Evolutionary conservation across 108 stramenopile species (phyloP).

Genomic region (Schizochytrium sp.): DNA sequence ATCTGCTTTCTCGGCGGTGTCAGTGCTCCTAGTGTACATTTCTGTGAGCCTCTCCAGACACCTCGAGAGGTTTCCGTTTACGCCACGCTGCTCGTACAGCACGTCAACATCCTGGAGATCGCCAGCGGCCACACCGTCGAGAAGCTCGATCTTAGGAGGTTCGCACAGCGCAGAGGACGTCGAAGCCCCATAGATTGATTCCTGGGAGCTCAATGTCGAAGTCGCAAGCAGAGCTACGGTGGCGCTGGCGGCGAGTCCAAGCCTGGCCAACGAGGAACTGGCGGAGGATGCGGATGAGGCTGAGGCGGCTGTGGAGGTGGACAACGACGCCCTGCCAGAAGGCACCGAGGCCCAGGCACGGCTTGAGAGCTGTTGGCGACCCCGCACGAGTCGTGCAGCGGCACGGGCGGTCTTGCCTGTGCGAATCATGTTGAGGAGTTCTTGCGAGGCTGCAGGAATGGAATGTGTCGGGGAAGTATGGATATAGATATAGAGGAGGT

Average conservation of each 20-base stretch:
- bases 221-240: constrained; percentile 8
- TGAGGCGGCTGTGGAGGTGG: too few relatives aligned
- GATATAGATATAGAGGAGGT: too few relatives aligned
- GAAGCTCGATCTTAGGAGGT: constrained; percentile 33
- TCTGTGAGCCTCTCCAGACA: constrained; percentile 39
- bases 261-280: too few relatives aligned
- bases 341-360: too few relatives aligned
- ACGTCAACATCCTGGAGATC: constrained; percentile 20
- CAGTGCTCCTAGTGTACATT: constrained; percentile 7
- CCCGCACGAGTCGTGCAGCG: too few relatives aligned
- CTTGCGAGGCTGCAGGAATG: too few relatives aligned
- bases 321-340: too few relatives aligned
- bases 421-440: too few relatives aligned
- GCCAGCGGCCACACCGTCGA: constrained; percentile 35
- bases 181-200: neutral
- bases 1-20: constrained; percentile 36
- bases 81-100: constrained; percentile 52
- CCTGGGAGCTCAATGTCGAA: neutral
- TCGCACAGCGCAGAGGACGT: neutral
- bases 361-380: too few relatives aligned
- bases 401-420: too few relatives aligned
- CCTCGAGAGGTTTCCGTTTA: constrained; percentile 46
- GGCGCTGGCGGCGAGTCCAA: neutral
- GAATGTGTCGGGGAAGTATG: too few relatives aligned
- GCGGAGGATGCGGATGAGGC: too few relatives aligned